Evolutionary conservation across 1,284 basidiomycete species (phyloP).

Genomic region (Apiotrichum mycotoxinovorans): DNA sequence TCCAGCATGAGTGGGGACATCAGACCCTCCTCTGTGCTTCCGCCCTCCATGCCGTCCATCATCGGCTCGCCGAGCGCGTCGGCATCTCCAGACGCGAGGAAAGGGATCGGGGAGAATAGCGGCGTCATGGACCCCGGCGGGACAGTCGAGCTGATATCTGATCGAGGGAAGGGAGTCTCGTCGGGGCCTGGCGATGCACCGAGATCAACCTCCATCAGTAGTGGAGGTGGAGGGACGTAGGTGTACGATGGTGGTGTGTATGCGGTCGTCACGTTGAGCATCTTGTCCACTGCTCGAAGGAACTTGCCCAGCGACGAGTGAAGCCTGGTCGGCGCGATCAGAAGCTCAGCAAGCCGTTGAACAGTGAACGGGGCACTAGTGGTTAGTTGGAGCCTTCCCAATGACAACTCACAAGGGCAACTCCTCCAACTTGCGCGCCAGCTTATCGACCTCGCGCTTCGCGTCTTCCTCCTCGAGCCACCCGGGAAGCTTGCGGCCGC

Average conservation of each 20-base stretch:
- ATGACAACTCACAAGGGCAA: slow-evolving; percentile 52
- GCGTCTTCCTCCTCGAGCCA: slow-evolving; percentile 60
- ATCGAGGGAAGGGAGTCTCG: slow-evolving; percentile 8
- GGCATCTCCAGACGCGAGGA: slow-evolving; percentile 26
- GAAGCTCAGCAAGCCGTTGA: slow-evolving; percentile 85
- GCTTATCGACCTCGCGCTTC: slow-evolving; percentile 57
- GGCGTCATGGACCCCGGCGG: slow-evolving; percentile 44
- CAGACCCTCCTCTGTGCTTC: slow-evolving; percentile 25
- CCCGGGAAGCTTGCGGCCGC: slow-evolving; percentile 56
- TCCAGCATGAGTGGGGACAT: slow-evolving; percentile 42
- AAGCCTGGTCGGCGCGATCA: slow-evolving; percentile 63
- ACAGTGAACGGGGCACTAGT: slow-evolving; percentile 80
- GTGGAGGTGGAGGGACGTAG: slow-evolving; percentile 20
- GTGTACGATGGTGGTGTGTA: slow-evolving; percentile 41
- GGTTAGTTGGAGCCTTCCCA: background rate
- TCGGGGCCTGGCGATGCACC: background rate
- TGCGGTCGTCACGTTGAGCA: slow-evolving; percentile 75
- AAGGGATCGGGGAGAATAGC: slow-evolving; percentile 51
- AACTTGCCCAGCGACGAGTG: slow-evolving; percentile 84
- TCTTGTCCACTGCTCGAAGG: slow-evolving; percentile 80
- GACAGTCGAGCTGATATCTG: slow-evolving; percentile 31
- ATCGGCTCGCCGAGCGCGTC: slow-evolving; percentile 19
- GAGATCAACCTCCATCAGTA: background rate
- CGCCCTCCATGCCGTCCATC: slow-evolving; percentile 7
- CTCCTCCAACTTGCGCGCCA: slow-evolving; percentile 68